These are phyloP conservation scores for Drechslera avenae DNA, from an alignment of 2,329 filamentous ascomycete genomes.

Conservation along the genomic window DNA sequence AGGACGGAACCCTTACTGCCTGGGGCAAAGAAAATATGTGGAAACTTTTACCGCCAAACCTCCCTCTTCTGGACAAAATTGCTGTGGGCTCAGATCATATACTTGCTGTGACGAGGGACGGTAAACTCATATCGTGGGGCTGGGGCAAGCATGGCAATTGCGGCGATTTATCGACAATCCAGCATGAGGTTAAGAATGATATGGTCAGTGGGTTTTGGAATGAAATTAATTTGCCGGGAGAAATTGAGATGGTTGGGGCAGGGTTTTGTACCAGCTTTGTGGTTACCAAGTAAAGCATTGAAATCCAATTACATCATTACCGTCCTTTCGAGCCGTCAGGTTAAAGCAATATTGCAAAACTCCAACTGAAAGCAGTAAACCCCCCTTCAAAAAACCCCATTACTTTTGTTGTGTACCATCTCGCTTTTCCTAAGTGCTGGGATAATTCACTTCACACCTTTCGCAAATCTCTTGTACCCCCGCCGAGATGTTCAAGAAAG, in stretches of 20 bases:
- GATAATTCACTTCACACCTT: no score
- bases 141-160: conserved; percentile 99
- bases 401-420: no score
- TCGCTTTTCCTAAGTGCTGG: no score
- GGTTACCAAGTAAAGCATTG: conserved; percentile 11
- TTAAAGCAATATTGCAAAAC: no score
- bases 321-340: background rate
- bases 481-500: no score
- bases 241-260: conserved; percentile 29
- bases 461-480: no score
- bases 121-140: conserved; percentile 81
- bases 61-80: conserved; percentile 67
- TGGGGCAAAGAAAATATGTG: conserved; percentile 90
- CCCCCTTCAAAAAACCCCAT: no score
- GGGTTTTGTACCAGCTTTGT: conserved; percentile 41
- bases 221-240: conserved; percentile 29
- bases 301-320: background rate
- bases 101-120: conserved; percentile 69
- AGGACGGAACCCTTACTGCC: conserved; percentile 64
- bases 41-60: conserved; percentile 69
- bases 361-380: no score
- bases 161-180: conserved; percentile 53
- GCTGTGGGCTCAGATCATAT: conserved; percentile 89
- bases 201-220: conserved; percentile 41
- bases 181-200: conserved; percentile 27